Evolutionary conservation across 116 monocot genomes (phyloP).

Genomic region (Phalaenopsis hybrid): DNA sequence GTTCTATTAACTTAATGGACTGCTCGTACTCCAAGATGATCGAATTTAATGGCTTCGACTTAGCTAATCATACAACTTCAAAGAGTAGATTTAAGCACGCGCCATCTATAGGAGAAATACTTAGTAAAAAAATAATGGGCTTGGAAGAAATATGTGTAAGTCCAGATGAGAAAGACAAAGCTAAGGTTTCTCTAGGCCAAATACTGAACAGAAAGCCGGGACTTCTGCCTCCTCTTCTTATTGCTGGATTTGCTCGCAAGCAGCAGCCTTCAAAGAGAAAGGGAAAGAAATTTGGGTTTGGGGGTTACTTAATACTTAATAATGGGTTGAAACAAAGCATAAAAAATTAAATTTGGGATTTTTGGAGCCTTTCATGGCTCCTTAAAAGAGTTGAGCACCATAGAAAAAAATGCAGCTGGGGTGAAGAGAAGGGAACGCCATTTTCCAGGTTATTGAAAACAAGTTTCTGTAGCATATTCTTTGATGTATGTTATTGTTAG

Average conservation of each 20-base stretch:
- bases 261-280: constrained; percentile 47
- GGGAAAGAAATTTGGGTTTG: constrained; percentile 71
- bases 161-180: constrained; percentile 8
- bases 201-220: constrained; percentile 49
- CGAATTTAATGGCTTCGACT: constrained; percentile 34
- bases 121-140: constrained; percentile 62
- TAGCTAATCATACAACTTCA: constrained; percentile 13
- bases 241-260: constrained; percentile 17
- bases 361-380: too few species aligned
- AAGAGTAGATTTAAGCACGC: constrained; percentile 26
- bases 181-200: constrained; percentile 63
- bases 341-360: too few species aligned
- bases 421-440: too few species aligned
- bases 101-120: constrained; percentile 82
- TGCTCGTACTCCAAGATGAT: constrained; percentile 29
- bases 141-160: constrained; percentile 19
- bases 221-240: constrained; percentile 20
- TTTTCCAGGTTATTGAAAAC: too few species aligned
- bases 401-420: too few species aligned
- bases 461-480: not conserved
- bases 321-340: too few species aligned
- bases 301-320: not conserved
- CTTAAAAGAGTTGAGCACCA: too few species aligned
- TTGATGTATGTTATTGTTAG: too few species aligned
- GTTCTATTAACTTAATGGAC: constrained; percentile 60